A percentile compares a stretch with the other conserved stretches of the same genome.
phyloP scores from a whole-genome alignment of 2,329 filamentous ascomycete genomes.

The Clarireedia homoeocarpa region DNA sequence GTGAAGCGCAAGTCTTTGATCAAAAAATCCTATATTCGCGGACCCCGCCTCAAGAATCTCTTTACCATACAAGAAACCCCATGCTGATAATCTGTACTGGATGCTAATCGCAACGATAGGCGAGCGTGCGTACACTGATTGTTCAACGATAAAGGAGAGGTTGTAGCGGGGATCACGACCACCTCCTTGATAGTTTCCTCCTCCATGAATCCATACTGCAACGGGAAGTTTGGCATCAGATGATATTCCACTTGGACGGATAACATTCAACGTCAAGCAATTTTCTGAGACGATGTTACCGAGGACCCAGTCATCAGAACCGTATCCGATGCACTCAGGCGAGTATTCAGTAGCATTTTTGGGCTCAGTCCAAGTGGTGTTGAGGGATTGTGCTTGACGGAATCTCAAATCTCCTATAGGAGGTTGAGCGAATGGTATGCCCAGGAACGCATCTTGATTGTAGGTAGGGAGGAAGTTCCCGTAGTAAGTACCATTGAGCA shows the following conservation, averaged over 20 bases:
- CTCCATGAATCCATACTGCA: conserved; percentile 46
- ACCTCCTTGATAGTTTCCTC: conserved; percentile 29
- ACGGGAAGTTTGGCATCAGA: conserved; percentile 37
- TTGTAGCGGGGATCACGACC: conserved; percentile 45
- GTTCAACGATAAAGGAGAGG: conserved; percentile 45
- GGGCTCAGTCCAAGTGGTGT: conserved; percentile 5
- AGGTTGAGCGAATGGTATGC: conserved; percentile 17
- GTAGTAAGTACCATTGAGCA: conserved; percentile 18
- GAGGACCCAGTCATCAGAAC: conserved; percentile 1
- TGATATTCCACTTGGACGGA: conserved; percentile 34
- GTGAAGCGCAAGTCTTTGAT: conserved; percentile 34
- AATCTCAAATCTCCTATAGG: conserved; percentile 10
- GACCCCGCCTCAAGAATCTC: conserved; percentile 34
- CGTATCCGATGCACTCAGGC: conserved; percentile 7
- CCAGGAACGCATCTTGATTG: conserved; percentile 18
- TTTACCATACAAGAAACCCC: conserved; percentile 20
- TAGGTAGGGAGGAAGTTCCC: conserved; percentile 13
- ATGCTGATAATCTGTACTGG: conserved; percentile 34
- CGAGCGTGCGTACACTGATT: conserved; percentile 34
- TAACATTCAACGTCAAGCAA: conserved; percentile 8
- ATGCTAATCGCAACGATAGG: conserved; percentile 39
- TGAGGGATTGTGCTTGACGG: conserved; percentile 7
- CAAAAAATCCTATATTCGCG: conserved; percentile 38
- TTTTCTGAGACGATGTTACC: conserved; percentile 9
- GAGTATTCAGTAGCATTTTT: conserved; percentile 22